phyloP scores from a whole-genome alignment of 805 yeast species.

The Ogataea trehaloabstinens region DNA sequence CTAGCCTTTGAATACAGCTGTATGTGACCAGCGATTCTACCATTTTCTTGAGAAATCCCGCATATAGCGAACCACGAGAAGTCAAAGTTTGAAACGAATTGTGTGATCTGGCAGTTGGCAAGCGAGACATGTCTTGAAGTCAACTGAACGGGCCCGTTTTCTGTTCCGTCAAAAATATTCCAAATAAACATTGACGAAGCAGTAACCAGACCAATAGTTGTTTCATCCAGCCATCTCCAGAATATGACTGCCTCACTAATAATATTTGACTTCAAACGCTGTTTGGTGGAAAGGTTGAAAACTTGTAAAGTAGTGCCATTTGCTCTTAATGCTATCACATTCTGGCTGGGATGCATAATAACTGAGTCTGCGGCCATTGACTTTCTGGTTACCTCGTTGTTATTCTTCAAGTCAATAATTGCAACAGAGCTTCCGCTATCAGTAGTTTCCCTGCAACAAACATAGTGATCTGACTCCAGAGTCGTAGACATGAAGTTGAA shows the following conservation, averaged over 20 bases:
- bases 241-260: conserved; percentile 85
- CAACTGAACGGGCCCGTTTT: conserved; percentile 76
- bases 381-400: conserved; percentile 79
- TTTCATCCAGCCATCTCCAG: conserved; percentile 89
- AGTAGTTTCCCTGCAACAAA: conserved; percentile 70
- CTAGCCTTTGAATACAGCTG: conserved; percentile 88
- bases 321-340: conserved; percentile 90
- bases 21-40: conserved; percentile 93
- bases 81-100: conserved; percentile 76
- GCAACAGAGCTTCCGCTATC: conserved; percentile 84
- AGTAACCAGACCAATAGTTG: conserved; percentile 80
- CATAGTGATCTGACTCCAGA: conserved; percentile 86
- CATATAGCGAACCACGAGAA: conserved; percentile 92
- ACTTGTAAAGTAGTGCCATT: conserved; percentile 95
- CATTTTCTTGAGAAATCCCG: conserved; percentile 92
- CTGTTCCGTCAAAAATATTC: conserved; percentile 79
- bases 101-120: conserved; percentile 82
- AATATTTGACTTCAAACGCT: conserved; percentile 83
- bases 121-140: conserved; percentile 82
- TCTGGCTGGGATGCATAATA: conserved; percentile 88
- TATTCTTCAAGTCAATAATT: conserved; percentile 78
- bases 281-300: conserved; percentile 83
- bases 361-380: conserved; percentile 98
- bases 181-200: conserved; percentile 73
- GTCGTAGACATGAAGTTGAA: conserved; percentile 94